Conservation (phyloP, 2,329 filamentous ascomycete genomes). For the Alternaria panax region DNA sequence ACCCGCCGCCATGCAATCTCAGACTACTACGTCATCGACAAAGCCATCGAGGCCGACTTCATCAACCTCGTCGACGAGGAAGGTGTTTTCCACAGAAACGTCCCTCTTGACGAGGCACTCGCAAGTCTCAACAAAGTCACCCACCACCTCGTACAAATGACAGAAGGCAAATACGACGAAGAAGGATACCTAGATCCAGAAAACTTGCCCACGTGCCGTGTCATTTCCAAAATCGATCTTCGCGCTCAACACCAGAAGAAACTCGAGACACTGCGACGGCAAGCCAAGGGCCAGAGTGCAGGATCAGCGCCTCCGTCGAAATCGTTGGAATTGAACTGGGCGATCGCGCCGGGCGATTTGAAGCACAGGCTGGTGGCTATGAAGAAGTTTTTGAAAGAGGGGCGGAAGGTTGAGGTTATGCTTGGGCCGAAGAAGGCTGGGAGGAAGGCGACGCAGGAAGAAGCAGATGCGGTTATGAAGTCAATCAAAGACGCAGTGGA, state of each 20-base stretch:
- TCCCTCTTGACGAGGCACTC: constrained; percentile 51
- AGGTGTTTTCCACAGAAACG: constrained; percentile 46
- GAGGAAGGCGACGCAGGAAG: constrained; percentile 65
- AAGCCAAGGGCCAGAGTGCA: constrained; percentile 40
- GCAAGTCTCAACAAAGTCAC: constrained; percentile 57
- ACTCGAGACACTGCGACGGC: constrained; percentile 53
- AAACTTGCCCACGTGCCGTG: constrained; percentile 69
- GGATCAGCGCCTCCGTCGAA: constrained; percentile 59
- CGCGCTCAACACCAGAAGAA: constrained; percentile 57
- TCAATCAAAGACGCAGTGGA: constrained; percentile 57
- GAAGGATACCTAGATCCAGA: constrained; percentile 51
- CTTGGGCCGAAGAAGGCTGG: constrained; percentile 72
- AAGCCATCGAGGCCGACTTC: constrained; percentile 55
- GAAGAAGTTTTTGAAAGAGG: constrained; percentile 75
- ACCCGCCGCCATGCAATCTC: constrained; percentile 49
- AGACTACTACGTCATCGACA: constrained; percentile 55
- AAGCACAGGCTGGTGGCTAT: constrained; percentile 61
- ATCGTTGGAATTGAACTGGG: constrained; percentile 90
- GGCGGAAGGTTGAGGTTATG: constrained; percentile 76
- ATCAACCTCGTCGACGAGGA: constrained; percentile 56
- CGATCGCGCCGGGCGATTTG: constrained; percentile 78
- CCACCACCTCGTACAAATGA: constrained; percentile 61
- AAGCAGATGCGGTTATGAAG: constrained; percentile 64
- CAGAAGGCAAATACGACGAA: constrained; percentile 33
- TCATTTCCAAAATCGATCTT: constrained; percentile 66